Conservation (phyloP, 2,329 filamentous ascomycete genomes). For the Cercospora sojina region DNA sequence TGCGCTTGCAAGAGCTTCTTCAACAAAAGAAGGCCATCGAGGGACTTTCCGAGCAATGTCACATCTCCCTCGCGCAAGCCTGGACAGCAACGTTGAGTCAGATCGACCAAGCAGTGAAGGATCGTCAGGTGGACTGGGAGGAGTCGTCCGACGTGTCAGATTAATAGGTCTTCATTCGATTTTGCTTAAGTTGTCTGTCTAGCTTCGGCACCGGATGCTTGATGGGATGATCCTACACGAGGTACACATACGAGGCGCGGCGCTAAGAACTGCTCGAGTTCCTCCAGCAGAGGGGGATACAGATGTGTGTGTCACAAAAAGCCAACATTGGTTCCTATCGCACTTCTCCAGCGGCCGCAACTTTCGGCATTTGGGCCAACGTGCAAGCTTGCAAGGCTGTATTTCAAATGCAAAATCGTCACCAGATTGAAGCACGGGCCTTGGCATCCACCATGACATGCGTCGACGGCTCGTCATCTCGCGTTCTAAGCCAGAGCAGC, state of each 20-base stretch:
- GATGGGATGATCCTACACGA: no score
- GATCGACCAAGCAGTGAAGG: slow-evolving; percentile 23
- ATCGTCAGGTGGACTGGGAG: slow-evolving; percentile 17
- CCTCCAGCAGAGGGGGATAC: neutral
- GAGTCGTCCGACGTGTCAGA: neutral
- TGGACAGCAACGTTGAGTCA: slow-evolving; percentile 22
- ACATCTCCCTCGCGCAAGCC: slow-evolving; percentile 17
- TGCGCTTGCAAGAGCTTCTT: slow-evolving; percentile 27
- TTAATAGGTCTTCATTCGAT: neutral
- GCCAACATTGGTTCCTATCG: neutral
- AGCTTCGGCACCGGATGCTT: no score
- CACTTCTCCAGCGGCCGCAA: neutral
- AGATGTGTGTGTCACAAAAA: neutral
- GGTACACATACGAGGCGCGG: no score
- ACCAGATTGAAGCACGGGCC: neutral
- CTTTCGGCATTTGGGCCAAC: neutral
- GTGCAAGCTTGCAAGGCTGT: neutral
- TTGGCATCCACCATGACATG: slow-evolving; percentile 1
- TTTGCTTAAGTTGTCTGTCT: no score
- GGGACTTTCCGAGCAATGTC: slow-evolving; percentile 16
- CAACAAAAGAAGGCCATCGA: slow-evolving; percentile 24
- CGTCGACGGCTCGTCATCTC: neutral
- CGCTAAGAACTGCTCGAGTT: no score
- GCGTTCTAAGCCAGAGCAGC: neutral
- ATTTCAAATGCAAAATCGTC: neutral